Base-by-base conservation (phyloP, 257 asterid species). In the Echites panduratus region DNA sequence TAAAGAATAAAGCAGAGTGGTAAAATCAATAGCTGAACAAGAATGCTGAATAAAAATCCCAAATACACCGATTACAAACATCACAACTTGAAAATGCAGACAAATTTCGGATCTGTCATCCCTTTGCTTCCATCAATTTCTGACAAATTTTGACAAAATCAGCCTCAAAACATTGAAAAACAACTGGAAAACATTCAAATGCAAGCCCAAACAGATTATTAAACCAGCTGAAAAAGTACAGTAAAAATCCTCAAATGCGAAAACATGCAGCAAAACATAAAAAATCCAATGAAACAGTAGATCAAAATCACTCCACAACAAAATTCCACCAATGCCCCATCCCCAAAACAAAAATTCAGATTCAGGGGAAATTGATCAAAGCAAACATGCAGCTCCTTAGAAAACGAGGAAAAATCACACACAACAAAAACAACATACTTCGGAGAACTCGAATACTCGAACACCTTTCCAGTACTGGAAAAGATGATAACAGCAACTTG, bases 401-500 rank as follows among this genome's bases (percentile, higher is more conserved):
- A 41, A 14, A 16, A n/a, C 45, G 4, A 73, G 49, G 2, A 77
- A 45, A 58, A 78, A 82, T 1, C 4, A 66, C 1, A n/a, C 12
- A 66, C 0, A 1, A 66, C 0, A 9, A 67, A 11, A 68, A 40
- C 0, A 0, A 49, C 53, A 45, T 71, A 87, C 97, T 87, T 77
- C 24, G 87, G 73, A 63, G 68, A 17, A 77, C 88, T 92, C n/a
- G 89, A 73, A 44, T 75, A 89, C 66, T 89, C 92, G 52, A 85
- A 92, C 16, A 88, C 85, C 68, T 85, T 92, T 4, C 95, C 96
- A 38, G 97, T 88, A 62, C 81, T 89, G 5, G 96, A 89, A 45
- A 89, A 92, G 59, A 92, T 83, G 57, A 92, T 80, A 22, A 92
- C 96, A 9, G 89, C 96, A 41, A 91, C 90, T 62, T 89, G 87